Base-by-base conservation (phyloP, 345 rosid genomes). In the Nasturtium officinale region DNA sequence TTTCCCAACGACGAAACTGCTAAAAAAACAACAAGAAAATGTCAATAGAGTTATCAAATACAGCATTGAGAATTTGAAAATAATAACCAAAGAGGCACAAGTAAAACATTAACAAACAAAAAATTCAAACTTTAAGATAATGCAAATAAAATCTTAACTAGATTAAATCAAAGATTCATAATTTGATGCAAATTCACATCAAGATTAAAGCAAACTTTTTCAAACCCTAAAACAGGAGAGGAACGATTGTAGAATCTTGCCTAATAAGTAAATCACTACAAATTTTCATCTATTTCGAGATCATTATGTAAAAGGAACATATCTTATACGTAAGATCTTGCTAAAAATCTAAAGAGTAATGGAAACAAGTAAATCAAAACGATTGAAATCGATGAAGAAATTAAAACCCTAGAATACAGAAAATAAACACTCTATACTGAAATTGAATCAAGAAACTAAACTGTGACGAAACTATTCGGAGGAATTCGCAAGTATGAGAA, bases 191-290 rank as follows among this genome's bases (percentile, higher is more conserved):
- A 58, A 57, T 33, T 60, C 62, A 51, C 18, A 26, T 48, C 28
- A 40, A n/a, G 29, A 33, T 45, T n/a, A 35, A 67, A 67, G 9
- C 67, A 10, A 46, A 46, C 38, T 10, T n/a, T 42, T 29, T 69
- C 42, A 76, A 77, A 63, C 72, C 71, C 76, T 70, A 71, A 40
- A 35, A 48, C 17, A 25, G 16, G 33, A 61, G 37, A 7, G 3
- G 11, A 5, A 20, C 7, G 3, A 23, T 46, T 62, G 16, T 15
- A 33, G 42, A 52, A 7, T 32, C 28, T 6, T 42, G 6, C 3
- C 46, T n/a, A 13, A 33, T 26, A 20, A 72, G 29, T 61, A 25
- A 73, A 43, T 64, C 37, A 35, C 26, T 9, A 35, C 25, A 0
- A 47, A 32, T 25, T 45, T 58, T 9, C 8, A 26, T 70, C 0